Evolutionary conservation across 192 early-diverging fungal species (phyloP), one percentile per base, ranked within the genome.

Genomic region (Coemansia biformis): DNA sequence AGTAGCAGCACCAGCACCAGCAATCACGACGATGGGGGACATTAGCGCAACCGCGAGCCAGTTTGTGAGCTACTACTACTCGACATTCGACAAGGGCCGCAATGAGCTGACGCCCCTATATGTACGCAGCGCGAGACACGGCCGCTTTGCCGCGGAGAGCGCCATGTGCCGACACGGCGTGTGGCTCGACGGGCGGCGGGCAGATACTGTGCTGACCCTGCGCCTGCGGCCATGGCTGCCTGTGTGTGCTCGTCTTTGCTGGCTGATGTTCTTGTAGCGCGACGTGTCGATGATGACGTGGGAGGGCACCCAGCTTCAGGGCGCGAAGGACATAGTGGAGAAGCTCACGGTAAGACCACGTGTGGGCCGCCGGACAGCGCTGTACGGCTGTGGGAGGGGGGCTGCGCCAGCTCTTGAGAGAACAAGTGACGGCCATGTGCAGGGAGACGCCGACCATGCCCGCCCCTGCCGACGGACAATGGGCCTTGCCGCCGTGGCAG

Each of bases 21-120:
- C 21, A 37, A 12, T 23, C 15, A 30, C 15, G 18, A 50, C 33
- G 8, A 61, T 56, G 49, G 45, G 38, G 40, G 46, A 51, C 40
- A 38, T 58, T 49, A 46, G 46, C 35, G 51, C 45, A 8, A 58
- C 83, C 68, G 89, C 83, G 21, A 78, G 83, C 51, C 63, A 79
- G 61, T 95, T 97, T 73, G 74, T 76, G 43, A 75, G 85, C 3
- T 97, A 63, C 64, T 97, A 97, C 81, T 97, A 97, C 76, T 39
- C 77, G 44, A 80, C 82, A 12, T 97, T 97, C 66, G 91, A 91
- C 64, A 13, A 50, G 19, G 75, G 87, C 71, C 83, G 92, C 43
- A 43, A 48, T 4, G 51, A 52, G 0, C 78, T 97, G 31, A 63
- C 51, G 12, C 51, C 79, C 28, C 82, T 97, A 49, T 97, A 95